A percentile compares a stretch with the other conserved stretches of the same genome.
Conservation (phyloP, 2,329 filamentous ascomycete species). For the Cytospora chrysosperma region DNA sequence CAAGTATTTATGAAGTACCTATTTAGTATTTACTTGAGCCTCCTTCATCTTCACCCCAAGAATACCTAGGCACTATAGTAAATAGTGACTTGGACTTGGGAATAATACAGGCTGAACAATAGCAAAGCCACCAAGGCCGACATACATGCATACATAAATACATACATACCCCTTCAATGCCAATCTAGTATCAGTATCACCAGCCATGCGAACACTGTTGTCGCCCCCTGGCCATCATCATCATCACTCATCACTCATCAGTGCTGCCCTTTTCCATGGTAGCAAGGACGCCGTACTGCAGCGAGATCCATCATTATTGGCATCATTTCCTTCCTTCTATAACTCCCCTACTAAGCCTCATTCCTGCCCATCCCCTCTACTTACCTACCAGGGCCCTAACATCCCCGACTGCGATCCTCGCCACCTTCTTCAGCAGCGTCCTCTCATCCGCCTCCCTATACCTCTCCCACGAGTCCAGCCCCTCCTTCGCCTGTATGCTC, state of each 20-base stretch:
- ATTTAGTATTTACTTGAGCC: not conserved
- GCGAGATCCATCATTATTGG: not conserved
- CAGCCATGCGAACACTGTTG: not conserved
- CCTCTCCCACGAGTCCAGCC: constrained; percentile 78
- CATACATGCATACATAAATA: too few relatives aligned
- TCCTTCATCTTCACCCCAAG: not conserved
- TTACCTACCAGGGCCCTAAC: constrained; percentile 51
- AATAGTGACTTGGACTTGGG: too few relatives aligned
- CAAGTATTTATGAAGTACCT: too few relatives aligned
- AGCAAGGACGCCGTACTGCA: not conserved
- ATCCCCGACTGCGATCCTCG: constrained; percentile 69
- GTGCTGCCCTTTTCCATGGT: not conserved
- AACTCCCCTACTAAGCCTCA: not conserved
- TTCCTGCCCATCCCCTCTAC: constrained; percentile 21
- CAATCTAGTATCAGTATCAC: not conserved
- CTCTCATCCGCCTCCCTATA: constrained; percentile 88
- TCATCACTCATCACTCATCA: not conserved
- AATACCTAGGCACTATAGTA: not conserved
- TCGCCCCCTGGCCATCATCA: not conserved
- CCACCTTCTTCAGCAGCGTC: constrained; percentile 81
- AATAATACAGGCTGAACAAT: too few relatives aligned
- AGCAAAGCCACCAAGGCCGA: too few relatives aligned
- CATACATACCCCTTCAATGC: too few relatives aligned
- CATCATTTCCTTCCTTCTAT: not conserved
- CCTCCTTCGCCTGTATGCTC: constrained; percentile 85